Evolutionary conservation across 768 basidiomycete genomes (phyloP).

Genomic region (Infundibulicybe gibba): DNA sequence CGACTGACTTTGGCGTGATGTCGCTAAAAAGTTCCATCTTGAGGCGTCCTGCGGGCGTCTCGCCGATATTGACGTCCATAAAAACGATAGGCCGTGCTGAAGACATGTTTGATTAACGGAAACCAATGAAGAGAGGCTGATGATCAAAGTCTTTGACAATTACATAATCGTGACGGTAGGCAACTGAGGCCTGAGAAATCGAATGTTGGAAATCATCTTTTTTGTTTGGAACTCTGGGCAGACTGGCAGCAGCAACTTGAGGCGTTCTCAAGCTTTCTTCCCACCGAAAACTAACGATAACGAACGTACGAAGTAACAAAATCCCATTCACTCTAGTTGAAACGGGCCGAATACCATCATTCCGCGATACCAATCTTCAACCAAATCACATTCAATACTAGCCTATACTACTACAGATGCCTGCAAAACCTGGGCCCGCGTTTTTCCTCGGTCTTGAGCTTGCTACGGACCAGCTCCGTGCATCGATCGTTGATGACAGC

Average conservation of each 20-base stretch:
- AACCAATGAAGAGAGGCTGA: neutral
- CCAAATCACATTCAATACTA: neutral
- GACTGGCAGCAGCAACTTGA: no score
- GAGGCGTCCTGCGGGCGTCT: slow-evolving; percentile 90
- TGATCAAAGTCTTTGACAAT: neutral
- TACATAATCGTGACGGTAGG: neutral
- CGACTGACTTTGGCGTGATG: slow-evolving; percentile 84
- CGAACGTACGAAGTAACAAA: no score
- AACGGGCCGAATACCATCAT: neutral
- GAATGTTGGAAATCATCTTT: no score
- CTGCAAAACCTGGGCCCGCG: slow-evolving; percentile 40
- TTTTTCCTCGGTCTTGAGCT: slow-evolving; percentile 87
- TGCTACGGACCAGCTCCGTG: slow-evolving; percentile 79
- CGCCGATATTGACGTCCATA: slow-evolving; percentile 96
- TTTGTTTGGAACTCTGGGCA: no score
- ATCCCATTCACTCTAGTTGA: neutral
- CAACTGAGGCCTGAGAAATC: neutral
- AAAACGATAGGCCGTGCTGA: slow-evolving; percentile 85
- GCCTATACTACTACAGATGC: slow-evolving; percentile 29
- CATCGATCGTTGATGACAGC: slow-evolving; percentile 79
- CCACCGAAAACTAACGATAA: no score
- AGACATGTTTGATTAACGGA: slow-evolving; percentile 17
- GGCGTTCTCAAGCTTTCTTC: no score
- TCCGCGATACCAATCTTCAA: slow-evolving; percentile 1
- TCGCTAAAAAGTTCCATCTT: slow-evolving; percentile 99